Conservation (phyloP, 495 filamentous ascomycete species). For the Lindgomyces ingoldianus region DNA sequence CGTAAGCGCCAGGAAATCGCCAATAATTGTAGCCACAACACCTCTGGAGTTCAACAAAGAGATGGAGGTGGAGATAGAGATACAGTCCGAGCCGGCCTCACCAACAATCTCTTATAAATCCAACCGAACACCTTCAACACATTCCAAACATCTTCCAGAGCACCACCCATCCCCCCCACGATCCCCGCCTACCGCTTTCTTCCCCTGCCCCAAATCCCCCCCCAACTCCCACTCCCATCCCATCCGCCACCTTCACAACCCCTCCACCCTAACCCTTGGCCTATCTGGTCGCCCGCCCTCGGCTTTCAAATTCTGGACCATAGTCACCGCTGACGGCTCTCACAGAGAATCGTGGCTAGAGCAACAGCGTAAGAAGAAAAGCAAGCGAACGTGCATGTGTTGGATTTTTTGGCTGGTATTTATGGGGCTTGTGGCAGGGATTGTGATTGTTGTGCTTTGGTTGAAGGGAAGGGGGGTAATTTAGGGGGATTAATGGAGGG, state of each 20-base stretch:
- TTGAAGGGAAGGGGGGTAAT: slow-evolving; percentile 39
- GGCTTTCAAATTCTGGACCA: slow-evolving; percentile 30
- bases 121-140: background rate
- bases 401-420: slow-evolving; percentile 48
- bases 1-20: too few species aligned
- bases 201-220: background rate
- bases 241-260: slow-evolving; percentile 11
- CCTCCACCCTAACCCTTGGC: slow-evolving; percentile 15
- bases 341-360: slow-evolving; percentile 50
- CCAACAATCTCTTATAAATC: background rate
- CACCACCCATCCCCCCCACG: slow-evolving; percentile 2
- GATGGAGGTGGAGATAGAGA: too few species aligned
- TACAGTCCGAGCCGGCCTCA: background rate
- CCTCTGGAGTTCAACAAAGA: background rate
- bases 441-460: slow-evolving; percentile 44
- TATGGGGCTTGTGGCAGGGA: slow-evolving; percentile 42
- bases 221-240: background rate
- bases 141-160: background rate
- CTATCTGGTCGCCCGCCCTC: slow-evolving; percentile 16
- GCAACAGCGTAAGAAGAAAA: slow-evolving; percentile 42
- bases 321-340: slow-evolving; percentile 21
- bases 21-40: too few species aligned
- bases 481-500: slow-evolving; percentile 3
- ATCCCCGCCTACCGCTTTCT: background rate
- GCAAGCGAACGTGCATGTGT: slow-evolving; percentile 44